Conservation (phyloP, 495 filamentous ascomycete genomes). For the Penicillium soppii region DNA sequence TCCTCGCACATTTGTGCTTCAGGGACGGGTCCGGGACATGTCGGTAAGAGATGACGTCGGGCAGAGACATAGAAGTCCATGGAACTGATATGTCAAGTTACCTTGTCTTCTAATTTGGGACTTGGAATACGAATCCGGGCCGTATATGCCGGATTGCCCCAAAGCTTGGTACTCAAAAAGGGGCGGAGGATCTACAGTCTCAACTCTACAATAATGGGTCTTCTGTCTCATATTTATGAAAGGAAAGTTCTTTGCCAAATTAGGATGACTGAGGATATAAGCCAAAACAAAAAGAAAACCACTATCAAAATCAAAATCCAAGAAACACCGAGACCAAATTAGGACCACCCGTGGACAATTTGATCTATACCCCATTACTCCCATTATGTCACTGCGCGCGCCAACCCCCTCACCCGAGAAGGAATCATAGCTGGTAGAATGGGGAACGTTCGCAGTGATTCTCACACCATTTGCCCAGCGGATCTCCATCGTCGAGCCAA, state of each 20-base stretch:
- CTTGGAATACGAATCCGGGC: slow-evolving; percentile 1
- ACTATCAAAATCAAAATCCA: too few relatives aligned
- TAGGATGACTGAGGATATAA: too few relatives aligned
- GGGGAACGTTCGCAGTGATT: slow-evolving; percentile 9
- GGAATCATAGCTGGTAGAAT: not conserved
- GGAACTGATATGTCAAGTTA: not conserved
- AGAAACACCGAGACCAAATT: not conserved
- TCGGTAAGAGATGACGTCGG: slow-evolving; percentile 5
- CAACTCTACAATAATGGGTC: too few relatives aligned
- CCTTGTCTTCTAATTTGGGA: not conserved
- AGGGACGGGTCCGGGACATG: not conserved
- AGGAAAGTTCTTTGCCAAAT: too few relatives aligned
- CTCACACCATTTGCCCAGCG: slow-evolving; percentile 6
- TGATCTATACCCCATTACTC: not conserved
- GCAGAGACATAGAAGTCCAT: not conserved
- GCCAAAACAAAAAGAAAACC: not conserved
- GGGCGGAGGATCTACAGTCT: too few relatives aligned
- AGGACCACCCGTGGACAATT: not conserved
- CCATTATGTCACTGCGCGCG: not conserved
- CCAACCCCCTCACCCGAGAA: slow-evolving; percentile 7
- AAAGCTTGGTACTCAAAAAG: too few relatives aligned
- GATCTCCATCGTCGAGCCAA: slow-evolving; percentile 8
- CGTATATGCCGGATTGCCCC: not conserved
- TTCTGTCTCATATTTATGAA: too few relatives aligned
- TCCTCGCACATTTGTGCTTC: too few relatives aligned